Percentiles rank a stretch among this genome's conserved stretches.
These are phyloP conservation scores for Sporothrix euskadiensis DNA, from an alignment of 2,329 filamentous ascomycete species.

Conservation along the genomic window DNA sequence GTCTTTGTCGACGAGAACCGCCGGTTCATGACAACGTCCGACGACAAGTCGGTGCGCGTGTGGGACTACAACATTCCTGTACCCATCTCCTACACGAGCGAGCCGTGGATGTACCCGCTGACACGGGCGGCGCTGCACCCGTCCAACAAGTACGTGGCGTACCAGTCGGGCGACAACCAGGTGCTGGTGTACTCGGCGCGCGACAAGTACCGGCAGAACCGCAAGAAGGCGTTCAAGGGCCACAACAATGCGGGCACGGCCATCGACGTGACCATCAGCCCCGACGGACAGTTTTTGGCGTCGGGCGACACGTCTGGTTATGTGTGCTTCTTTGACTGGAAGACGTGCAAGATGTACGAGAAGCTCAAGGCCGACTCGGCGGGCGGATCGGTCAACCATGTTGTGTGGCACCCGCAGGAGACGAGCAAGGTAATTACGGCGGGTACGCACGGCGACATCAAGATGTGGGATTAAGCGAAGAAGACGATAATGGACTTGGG, in stretches of 20 bases:
- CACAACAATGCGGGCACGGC: constrained; percentile 96
- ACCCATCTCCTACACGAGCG: constrained; percentile 96
- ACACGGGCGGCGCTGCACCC: constrained; percentile 83
- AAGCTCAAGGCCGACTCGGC: constrained; percentile 86
- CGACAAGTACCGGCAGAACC: constrained; percentile 95
- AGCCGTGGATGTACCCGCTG: constrained; percentile 97
- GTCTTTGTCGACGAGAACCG: constrained; percentile 93
- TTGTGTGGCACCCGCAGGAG: constrained; percentile 97
- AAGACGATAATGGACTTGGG: neutral
- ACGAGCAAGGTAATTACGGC: constrained; percentile 91
- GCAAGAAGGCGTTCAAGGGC: constrained; percentile 93
- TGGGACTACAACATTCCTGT: constrained; percentile 99
- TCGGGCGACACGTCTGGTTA: constrained; percentile 86
- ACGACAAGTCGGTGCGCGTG: constrained; percentile 92
- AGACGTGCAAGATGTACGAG: constrained; percentile 98
- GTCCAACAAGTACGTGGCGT: constrained; percentile 88
- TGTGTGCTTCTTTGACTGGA: constrained; percentile 98
- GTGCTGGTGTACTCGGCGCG: constrained; percentile 93
- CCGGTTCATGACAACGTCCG: constrained; percentile 95
- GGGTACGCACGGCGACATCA: constrained; percentile 83
- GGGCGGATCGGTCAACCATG: constrained; percentile 77
- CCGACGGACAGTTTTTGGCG: constrained; percentile 88
- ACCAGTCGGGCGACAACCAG: constrained; percentile 93
- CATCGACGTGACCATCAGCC: constrained; percentile 83
- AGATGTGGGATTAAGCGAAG: constrained; percentile 78